Conservation (phyloP, 2,329 filamentous ascomycete species). For the Ophiostoma piceae region DNA sequence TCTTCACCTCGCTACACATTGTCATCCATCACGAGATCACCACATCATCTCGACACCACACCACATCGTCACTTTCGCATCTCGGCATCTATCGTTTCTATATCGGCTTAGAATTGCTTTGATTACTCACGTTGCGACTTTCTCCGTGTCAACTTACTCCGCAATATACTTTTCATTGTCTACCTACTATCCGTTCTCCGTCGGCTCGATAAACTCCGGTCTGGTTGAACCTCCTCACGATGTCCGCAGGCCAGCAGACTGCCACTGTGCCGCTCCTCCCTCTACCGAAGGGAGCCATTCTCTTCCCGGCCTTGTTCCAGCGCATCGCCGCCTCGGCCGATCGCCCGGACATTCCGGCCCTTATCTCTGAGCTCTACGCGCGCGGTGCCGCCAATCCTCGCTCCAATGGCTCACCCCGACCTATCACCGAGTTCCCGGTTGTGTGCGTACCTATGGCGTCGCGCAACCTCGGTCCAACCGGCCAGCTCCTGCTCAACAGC, state of each 20-base stretch:
- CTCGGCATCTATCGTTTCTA: background rate
- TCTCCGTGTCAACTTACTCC: background rate
- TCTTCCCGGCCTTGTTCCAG: conserved; percentile 79
- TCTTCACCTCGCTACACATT: background rate
- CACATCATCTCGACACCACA: background rate
- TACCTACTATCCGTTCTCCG: background rate
- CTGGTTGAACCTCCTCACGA: background rate
- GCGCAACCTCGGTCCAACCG: conserved; percentile 65
- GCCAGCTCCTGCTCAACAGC: conserved; percentile 68
- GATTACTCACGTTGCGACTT: no score
- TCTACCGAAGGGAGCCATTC: conserved; percentile 70
- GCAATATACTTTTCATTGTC: background rate
- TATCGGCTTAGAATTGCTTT: no score
- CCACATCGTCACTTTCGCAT: background rate
- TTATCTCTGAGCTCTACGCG: conserved; percentile 80
- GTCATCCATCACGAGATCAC: background rate
- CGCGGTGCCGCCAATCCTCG: conserved; percentile 47
- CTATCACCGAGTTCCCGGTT: conserved; percentile 66
- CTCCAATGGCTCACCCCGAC: conserved; percentile 55
- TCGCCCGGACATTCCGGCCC: conserved; percentile 80
- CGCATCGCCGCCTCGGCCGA: conserved; percentile 74
- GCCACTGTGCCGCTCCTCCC: conserved; percentile 69
- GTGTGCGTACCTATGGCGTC: conserved; percentile 83
- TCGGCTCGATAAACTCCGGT: background rate
- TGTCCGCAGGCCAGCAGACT: conserved; percentile 36